phyloP scores from a whole-genome alignment of 495 filamentous ascomycete species.

The Poronia punctata region DNA sequence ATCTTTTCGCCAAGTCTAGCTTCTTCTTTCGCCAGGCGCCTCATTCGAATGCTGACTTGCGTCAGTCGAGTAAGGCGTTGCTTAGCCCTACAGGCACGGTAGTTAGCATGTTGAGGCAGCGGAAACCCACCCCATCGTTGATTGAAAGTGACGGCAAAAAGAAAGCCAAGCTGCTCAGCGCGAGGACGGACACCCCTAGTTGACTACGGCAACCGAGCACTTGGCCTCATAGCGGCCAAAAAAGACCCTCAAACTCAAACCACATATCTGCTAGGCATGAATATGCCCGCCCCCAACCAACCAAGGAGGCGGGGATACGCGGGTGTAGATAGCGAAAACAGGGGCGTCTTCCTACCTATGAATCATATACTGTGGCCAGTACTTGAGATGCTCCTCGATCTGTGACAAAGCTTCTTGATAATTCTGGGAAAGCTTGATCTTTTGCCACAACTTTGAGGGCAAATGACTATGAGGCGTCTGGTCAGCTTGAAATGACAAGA shows the following conservation, averaged over 20 bases:
- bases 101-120: not conserved
- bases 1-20: conserved; percentile 83
- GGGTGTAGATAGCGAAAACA: no score
- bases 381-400: conserved; percentile 81
- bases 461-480: conserved; percentile 84
- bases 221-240: no score
- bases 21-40: conserved; percentile 77
- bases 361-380: conserved; percentile 92
- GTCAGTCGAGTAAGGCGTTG: conserved; percentile 90
- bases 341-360: no score
- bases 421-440: conserved; percentile 81
- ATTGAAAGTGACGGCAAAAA: no score
- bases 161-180: no score
- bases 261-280: no score
- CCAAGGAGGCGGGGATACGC: no score
- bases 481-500: no score
- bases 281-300: no score
- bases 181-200: no score
- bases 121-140: not conserved
- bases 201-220: no score
- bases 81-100: conserved; percentile 48
- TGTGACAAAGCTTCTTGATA: conserved; percentile 83
- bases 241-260: no score
- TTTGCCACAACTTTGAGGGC: conserved; percentile 91
- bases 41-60: conserved; percentile 84